A percentile compares a stretch with the other conserved stretches of the same genome.
Conservation (phyloP, 2,329 filamentous ascomycete genomes). For the Niveomyces coronatus region DNA sequence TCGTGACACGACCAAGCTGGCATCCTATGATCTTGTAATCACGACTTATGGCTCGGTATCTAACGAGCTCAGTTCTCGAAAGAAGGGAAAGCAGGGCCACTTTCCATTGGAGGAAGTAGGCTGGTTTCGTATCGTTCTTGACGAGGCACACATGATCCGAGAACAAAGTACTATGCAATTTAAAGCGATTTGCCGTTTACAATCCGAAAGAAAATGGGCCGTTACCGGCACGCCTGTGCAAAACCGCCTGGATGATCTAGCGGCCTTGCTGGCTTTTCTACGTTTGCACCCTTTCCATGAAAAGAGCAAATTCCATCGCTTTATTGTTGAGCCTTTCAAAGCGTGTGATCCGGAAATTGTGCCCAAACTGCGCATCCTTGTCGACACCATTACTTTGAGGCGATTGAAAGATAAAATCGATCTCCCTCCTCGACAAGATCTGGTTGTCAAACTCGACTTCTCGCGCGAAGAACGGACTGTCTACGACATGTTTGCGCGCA, state of each 20-base stretch:
- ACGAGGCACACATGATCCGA: conserved; percentile 91
- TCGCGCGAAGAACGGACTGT: conserved; percentile 61
- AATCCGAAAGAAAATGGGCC: conserved; percentile 80
- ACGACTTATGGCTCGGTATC: conserved; percentile 88
- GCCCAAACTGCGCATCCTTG: conserved; percentile 74
- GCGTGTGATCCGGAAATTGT: conserved; percentile 74
- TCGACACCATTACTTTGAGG: conserved; percentile 88
- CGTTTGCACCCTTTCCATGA: conserved; percentile 79
- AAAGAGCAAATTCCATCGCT: conserved; percentile 60
- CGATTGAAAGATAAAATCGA: conserved; percentile 87
- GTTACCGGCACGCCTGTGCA: conserved; percentile 96
- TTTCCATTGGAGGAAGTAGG: conserved; percentile 68
- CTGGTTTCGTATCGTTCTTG: conserved; percentile 89
- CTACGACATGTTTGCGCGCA: conserved; percentile 75
- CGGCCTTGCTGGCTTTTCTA: conserved; percentile 77
- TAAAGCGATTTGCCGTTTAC: conserved; percentile 70
- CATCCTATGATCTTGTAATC: conserved; percentile 72
- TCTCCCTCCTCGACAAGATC: conserved; percentile 63
- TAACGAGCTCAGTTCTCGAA: conserved; percentile 60
- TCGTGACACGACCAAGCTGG: conserved; percentile 57
- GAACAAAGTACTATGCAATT: conserved; percentile 74
- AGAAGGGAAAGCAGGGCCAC: conserved; percentile 46
- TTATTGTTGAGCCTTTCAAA: conserved; percentile 81
- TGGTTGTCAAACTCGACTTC: conserved; percentile 66
- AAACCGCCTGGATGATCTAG: conserved; percentile 84